Percentiles rank a stretch among this genome's conserved stretches.
Evolutionary conservation across 2,329 filamentous ascomycete genomes (phyloP).

Genomic region (Tolypocladium endophyticum): DNA sequence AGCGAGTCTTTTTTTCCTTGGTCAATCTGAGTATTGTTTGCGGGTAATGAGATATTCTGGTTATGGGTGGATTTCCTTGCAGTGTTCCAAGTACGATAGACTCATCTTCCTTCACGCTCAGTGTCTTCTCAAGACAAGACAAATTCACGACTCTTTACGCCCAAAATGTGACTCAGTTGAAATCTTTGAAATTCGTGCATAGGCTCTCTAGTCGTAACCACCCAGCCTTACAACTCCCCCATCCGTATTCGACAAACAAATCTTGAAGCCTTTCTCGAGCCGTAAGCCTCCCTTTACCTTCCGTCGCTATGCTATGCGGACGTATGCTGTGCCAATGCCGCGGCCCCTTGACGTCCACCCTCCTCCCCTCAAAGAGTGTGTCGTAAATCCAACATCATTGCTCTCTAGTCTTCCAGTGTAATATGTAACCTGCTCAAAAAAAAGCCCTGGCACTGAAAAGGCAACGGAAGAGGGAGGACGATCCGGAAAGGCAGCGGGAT

Average conservation of each 20-base stretch:
- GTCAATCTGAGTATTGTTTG: background rate
- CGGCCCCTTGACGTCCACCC: conserved; percentile 4
- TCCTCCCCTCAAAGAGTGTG: conserved; percentile 4
- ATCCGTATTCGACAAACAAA: background rate
- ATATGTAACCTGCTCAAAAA: background rate
- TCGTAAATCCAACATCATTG: conserved; percentile 11
- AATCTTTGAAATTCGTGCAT: conserved; percentile 12
- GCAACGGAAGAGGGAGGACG: background rate
- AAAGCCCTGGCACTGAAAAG: background rate
- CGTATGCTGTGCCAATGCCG: conserved; percentile 3
- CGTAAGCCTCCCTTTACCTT: background rate
- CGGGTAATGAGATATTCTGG: background rate
- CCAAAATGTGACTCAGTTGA: background rate
- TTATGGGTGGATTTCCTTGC: background rate
- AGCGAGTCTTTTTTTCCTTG: background rate
- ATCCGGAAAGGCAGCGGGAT: conserved; percentile 5
- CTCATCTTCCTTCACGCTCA: background rate
- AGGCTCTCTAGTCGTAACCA: conserved; percentile 16
- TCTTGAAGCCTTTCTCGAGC: background rate
- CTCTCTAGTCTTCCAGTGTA: conserved; percentile 2
- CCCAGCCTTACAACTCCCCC: conserved; percentile 10
- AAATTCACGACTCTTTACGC: background rate
- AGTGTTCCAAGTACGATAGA: background rate
- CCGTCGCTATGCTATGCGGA: background rate
- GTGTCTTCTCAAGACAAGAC: background rate